Base-by-base conservation (phyloP, 306 rosid species). In the Quercus wislizeni region DNA sequence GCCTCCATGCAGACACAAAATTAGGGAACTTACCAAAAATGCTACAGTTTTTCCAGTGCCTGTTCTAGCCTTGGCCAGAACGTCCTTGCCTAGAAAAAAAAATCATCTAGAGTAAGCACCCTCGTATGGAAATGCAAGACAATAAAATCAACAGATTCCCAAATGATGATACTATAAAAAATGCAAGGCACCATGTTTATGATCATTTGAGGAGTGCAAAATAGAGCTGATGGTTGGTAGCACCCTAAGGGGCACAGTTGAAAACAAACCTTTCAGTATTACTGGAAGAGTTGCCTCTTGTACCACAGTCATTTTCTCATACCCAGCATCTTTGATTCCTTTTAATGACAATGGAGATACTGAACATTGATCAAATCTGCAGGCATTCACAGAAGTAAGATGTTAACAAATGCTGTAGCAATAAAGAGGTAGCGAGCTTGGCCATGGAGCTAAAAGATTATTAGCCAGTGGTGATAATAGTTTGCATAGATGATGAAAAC, bases 41-140 rank as follows among this genome's bases (percentile, higher is more conserved):
- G 99, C 99, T 54, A 95, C 96, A 55, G 99, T 95, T 91, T 95
- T 95, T 67, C 99, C 99, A 1, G 99, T 95, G 78, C 99, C 99
- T 23, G 98, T 95, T 88, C 69, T 95, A 62, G 99, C 98, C 86
- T 93, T 95, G 80, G 98, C 99, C 43, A 95, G 94, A 69, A 95
- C 98, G 83, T 95, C 98, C 93, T 91, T 95, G 83, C 99, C 98
- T 95, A 74, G 58, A 89, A 81, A 83, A 61, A 51, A 75, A 11
- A 79, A 75, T 25, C 10, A 69, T 72, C 20, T 23, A 64, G 78
- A 75, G 78, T 78, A 41, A 85, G 81, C 61, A 57, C 23, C 70
- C 76, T 78, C 51, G 76, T 15, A 63, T 61, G 65, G 30, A 80
- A 78, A 78, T 74, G 43, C 70, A 78, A 71, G 54, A 74, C 41